Evolutionary conservation across 371 early-diverging fungal genomes (phyloP).

Genomic region (Mortierella sp.): DNA sequence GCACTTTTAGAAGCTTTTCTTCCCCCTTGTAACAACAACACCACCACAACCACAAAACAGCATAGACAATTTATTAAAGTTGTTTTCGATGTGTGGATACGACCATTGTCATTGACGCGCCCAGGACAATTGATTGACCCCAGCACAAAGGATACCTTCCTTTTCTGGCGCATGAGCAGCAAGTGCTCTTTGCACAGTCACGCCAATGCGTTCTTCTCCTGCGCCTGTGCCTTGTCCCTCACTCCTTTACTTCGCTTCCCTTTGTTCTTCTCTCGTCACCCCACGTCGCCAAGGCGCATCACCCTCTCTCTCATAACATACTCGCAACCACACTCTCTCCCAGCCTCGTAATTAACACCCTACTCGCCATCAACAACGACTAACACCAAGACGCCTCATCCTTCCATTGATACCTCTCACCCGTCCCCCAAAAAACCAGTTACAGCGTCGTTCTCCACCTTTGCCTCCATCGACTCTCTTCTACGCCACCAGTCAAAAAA

Average conservation of each 20-base stretch:
- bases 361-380: neutral
- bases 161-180: neutral
- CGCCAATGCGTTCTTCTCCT: neutral
- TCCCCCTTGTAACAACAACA: neutral
- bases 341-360: neutral
- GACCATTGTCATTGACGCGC: neutral
- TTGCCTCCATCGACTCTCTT: neutral
- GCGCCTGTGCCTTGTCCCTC: neutral
- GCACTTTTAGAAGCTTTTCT: neutral
- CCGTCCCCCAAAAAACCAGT: neutral
- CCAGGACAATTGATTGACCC: too few species aligned
- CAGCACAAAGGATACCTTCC: too few species aligned
- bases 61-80: neutral
- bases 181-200: neutral
- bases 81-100: neutral
- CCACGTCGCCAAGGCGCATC: constrained; percentile 3
- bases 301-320: neutral
- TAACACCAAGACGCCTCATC: neutral
- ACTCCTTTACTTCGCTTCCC: neutral
- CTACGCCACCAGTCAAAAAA: neutral
- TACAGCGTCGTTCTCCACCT: neutral
- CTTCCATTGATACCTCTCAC: neutral
- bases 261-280: neutral
- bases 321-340: neutral
- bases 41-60: neutral